Conservation (phyloP, 495 filamentous ascomycete species). For the Geoglossum glabrum region DNA sequence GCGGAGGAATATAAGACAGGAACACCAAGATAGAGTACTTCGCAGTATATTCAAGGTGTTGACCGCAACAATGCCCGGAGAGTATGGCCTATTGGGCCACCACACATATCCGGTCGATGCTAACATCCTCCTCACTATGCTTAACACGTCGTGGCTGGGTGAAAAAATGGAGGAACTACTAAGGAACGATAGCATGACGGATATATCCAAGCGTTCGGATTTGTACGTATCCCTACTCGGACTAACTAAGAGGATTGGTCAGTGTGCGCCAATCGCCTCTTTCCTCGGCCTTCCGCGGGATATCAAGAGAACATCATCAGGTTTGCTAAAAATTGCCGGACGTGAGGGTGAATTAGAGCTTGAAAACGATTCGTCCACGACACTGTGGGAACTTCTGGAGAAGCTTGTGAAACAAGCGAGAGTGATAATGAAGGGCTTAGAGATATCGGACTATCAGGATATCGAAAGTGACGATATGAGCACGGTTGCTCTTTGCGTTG, state of each 20-base stretch:
- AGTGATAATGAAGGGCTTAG: not conserved
- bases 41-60: not conserved
- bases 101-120: not conserved
- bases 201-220: not conserved
- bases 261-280: not conserved
- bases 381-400: not conserved
- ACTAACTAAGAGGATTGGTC: not conserved
- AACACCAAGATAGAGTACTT: not conserved
- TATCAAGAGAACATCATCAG: not conserved
- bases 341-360: not conserved
- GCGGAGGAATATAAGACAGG: not conserved
- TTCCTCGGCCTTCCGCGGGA: not conserved
- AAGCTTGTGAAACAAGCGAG: not conserved
- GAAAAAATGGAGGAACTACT: constrained; percentile 5
- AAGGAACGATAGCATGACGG: constrained; percentile 5
- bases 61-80: not conserved
- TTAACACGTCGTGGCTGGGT: not conserved
- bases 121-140: not conserved
- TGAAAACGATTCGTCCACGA: not conserved
- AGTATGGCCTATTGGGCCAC: not conserved
- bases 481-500: not conserved
- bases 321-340: not conserved
- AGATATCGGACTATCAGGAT: not conserved
- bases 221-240: constrained; percentile 1
- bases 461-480: not conserved